Percentiles rank a stretch among this genome's conserved stretches.
phyloP scores from a whole-genome alignment of 1,284 basidiomycete species.

The Polyporus tsugae region DNA sequence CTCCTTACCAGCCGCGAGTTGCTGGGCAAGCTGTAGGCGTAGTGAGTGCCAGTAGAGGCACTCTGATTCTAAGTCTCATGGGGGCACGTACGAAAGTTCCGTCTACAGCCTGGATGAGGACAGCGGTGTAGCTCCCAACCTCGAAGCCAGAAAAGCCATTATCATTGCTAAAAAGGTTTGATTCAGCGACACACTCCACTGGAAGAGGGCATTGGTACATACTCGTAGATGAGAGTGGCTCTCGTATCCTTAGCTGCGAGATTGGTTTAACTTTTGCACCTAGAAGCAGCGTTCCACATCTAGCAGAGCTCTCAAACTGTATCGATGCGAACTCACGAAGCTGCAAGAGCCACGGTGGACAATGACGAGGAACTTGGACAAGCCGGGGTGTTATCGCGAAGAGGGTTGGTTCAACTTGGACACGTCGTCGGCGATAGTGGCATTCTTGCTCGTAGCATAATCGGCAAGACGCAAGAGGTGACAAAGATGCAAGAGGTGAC shows the following conservation, averaged over 20 bases:
- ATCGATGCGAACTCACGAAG: conserved; percentile 46
- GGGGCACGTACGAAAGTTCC: conserved; percentile 43
- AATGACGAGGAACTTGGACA: conserved; percentile 58
- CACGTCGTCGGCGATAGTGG: conserved; percentile 59
- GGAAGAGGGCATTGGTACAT: conserved; percentile 30
- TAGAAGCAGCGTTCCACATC: conserved; percentile 26
- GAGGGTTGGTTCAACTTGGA: conserved; percentile 60
- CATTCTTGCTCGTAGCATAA: conserved; percentile 54
- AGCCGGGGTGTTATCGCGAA: conserved; percentile 62
- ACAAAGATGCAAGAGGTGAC: too few species aligned
- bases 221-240: conserved; percentile 63
- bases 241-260: conserved; percentile 58
- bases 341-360: conserved; percentile 62
- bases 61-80: conserved; percentile 19
- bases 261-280: conserved; percentile 54
- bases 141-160: conserved; percentile 49
- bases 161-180: conserved; percentile 49
- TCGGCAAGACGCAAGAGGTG: too few species aligned
- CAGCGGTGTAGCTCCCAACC: conserved; percentile 52
- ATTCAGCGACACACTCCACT: background rate
- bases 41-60: background rate
- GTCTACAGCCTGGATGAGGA: conserved; percentile 44
- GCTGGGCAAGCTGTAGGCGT: conserved; percentile 47
- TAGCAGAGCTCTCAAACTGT: conserved; percentile 18
- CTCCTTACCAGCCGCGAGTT: conserved; percentile 49